Evolutionary conservation across 1,139 yeast species (phyloP).

Genomic region (Fermentozyma sake): DNA sequence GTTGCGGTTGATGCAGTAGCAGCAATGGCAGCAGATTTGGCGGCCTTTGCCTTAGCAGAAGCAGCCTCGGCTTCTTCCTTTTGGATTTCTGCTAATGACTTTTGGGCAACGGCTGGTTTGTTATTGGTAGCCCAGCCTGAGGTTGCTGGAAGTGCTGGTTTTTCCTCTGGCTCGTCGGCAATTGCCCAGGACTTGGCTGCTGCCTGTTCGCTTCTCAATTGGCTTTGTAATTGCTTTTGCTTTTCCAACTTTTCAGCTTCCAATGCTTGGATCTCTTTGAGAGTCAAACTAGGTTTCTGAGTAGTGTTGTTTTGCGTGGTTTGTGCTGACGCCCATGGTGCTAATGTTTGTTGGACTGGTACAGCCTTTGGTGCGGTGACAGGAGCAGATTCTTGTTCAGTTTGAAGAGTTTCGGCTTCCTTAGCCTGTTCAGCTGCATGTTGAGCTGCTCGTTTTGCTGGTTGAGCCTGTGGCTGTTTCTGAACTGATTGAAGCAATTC

Average conservation of each 20-base stretch:
- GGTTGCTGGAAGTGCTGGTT: conserved; percentile 40
- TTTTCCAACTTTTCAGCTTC: conserved; percentile 53
- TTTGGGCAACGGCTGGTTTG: conserved; percentile 20
- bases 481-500: too few relatives aligned
- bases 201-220: conserved; percentile 25
- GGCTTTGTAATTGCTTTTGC: conserved; percentile 32
- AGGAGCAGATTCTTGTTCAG: conserved; percentile 1
- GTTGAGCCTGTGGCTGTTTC: background rate
- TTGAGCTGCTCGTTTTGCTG: conserved; percentile 1
- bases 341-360: conserved; percentile 28
- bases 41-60: conserved; percentile 24
- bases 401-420: conserved; percentile 2
- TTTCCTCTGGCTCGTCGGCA: conserved; percentile 21
- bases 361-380: conserved; percentile 16
- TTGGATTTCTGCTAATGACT: conserved; percentile 45
- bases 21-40: conserved; percentile 14
- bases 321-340: conserved; percentile 53
- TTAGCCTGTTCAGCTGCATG: conserved; percentile 2
- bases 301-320: conserved; percentile 15
- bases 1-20: conserved; percentile 9
- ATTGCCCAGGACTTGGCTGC: conserved; percentile 20
- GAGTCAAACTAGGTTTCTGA: conserved; percentile 45
- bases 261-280: conserved; percentile 66
- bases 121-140: conserved; percentile 50
- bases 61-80: conserved; percentile 42